Evolutionary conservation across 768 basidiomycete genomes (phyloP).

Genomic region (Mycena albidolilacea): DNA sequence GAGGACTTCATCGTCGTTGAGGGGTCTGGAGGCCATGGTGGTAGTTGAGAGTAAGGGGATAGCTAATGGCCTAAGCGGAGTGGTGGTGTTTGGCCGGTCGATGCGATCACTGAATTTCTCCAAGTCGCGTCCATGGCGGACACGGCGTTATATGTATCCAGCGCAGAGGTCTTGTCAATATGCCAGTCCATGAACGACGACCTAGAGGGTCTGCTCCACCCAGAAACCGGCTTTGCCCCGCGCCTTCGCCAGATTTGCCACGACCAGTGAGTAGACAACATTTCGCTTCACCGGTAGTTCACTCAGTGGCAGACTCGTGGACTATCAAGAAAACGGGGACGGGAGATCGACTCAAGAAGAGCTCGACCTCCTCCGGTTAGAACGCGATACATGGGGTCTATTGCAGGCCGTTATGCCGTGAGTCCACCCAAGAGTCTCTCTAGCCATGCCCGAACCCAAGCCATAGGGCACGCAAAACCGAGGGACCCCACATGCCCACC

Average conservation of each 20-base stretch:
- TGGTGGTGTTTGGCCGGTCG: not conserved
- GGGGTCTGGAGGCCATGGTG: constrained; percentile 79
- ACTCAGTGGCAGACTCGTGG: constrained; percentile 56
- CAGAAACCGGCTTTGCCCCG: constrained; percentile 80
- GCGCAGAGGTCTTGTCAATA: constrained; percentile 75
- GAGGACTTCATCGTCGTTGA: constrained; percentile 96
- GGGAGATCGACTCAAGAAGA: constrained; percentile 62
- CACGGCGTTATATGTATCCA: constrained; percentile 69
- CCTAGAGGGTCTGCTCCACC: constrained; percentile 73
- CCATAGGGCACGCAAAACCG: constrained; percentile 77
- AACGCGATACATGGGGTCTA: constrained; percentile 87
- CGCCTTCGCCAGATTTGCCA: constrained; percentile 66
- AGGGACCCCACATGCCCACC: constrained; percentile 60
- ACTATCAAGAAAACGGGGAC: constrained; percentile 61
- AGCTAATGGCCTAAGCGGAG: constrained; percentile 4
- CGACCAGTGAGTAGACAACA: constrained; percentile 65
- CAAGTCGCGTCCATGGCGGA: constrained; percentile 56
- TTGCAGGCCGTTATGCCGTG: constrained; percentile 85
- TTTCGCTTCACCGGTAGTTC: not conserved
- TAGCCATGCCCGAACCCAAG: not conserved
- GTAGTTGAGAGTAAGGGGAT: not conserved
- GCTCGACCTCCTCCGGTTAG: constrained; percentile 75
- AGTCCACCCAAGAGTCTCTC: constrained; percentile 47
- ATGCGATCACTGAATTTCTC: not conserved
- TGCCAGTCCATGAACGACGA: constrained; percentile 72